These are phyloP conservation scores for Pichia sp. DNA, from an alignment of 1,139 yeast genomes.

Conservation along the genomic window DNA sequence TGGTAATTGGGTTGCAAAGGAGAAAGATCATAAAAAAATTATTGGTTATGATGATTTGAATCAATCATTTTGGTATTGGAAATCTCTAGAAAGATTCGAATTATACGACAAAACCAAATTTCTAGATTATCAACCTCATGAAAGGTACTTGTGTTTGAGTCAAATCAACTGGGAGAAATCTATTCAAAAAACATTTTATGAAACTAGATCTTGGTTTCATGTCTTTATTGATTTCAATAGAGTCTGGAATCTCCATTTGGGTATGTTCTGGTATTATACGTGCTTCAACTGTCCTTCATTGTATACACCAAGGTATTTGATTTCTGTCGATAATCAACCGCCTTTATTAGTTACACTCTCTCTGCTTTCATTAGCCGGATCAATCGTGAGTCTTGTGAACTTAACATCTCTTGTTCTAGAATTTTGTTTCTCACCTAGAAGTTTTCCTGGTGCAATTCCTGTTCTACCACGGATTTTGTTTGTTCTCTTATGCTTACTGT, in stretches of 20 bases:
- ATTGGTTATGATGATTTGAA: constrained; percentile 63
- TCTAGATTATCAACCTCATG: constrained; percentile 37
- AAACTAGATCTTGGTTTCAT: constrained; percentile 55
- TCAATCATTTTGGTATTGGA: constrained; percentile 50
- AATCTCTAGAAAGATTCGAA: constrained; percentile 41
- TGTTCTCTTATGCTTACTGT: constrained; percentile 18
- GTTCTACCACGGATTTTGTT: constrained; percentile 31
- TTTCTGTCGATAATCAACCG: constrained; percentile 42
- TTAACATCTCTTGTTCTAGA: constrained; percentile 40
- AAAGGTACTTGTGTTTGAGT: constrained; percentile 39
- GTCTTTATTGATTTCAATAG: constrained; percentile 49
- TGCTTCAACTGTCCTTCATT: constrained; percentile 46
- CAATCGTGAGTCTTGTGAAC: constrained; percentile 39
- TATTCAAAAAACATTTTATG: constrained; percentile 48
- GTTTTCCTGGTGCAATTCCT: constrained; percentile 49
- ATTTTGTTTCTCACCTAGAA: constrained; percentile 43
- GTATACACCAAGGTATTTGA: constrained; percentile 43
- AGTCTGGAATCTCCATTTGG: constrained; percentile 54
- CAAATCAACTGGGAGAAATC: constrained; percentile 44
- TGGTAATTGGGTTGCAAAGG: constrained; percentile 36
- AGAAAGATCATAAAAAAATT: constrained; percentile 45
- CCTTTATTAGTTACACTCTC: constrained; percentile 39
- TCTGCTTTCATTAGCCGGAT: constrained; percentile 46
- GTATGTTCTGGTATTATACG: constrained; percentile 55
- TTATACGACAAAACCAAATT: constrained; percentile 32